These are phyloP conservation scores for Aspergillus sergii DNA, from an alignment of 2,329 filamentous ascomycete genomes.

Conservation along the genomic window DNA sequence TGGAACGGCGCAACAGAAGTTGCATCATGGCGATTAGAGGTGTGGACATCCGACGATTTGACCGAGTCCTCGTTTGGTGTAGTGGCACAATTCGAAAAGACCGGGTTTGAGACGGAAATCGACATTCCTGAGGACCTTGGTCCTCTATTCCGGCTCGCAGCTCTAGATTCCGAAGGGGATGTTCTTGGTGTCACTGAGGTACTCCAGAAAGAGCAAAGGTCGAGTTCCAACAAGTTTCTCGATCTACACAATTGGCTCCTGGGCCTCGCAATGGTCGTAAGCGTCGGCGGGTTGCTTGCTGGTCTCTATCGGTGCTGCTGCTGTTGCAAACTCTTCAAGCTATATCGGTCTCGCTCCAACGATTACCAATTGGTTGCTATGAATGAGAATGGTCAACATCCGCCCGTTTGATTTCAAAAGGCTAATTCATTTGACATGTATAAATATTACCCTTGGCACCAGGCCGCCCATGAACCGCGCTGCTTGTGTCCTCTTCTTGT, in stretches of 20 bases:
- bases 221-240: conserved; percentile 6
- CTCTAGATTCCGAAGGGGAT: conserved; percentile 21
- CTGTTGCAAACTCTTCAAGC: conserved; percentile 6
- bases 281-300: conserved; percentile 15
- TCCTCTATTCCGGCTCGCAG: conserved; percentile 23
- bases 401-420: background rate
- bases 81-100: conserved; percentile 24
- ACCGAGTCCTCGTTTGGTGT: conserved; percentile 17
- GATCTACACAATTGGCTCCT: conserved; percentile 19
- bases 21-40: conserved; percentile 32
- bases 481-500: background rate
- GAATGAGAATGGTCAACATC: conserved; percentile 8
- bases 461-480: background rate
- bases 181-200: conserved; percentile 20
- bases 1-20: conserved; percentile 53
- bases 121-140: conserved; percentile 19
- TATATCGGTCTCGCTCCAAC: conserved; percentile 8
- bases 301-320: conserved; percentile 17
- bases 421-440: background rate
- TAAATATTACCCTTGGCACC: background rate
- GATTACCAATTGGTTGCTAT: conserved; percentile 22
- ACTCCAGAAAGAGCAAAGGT: conserved; percentile 13
- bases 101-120: conserved; percentile 36
- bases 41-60: conserved; percentile 16
- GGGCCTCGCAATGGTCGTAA: conserved; percentile 14